Base-by-base conservation (phyloP, 1,284 basidiomycete genomes). In the Gomphus bonarii region DNA sequence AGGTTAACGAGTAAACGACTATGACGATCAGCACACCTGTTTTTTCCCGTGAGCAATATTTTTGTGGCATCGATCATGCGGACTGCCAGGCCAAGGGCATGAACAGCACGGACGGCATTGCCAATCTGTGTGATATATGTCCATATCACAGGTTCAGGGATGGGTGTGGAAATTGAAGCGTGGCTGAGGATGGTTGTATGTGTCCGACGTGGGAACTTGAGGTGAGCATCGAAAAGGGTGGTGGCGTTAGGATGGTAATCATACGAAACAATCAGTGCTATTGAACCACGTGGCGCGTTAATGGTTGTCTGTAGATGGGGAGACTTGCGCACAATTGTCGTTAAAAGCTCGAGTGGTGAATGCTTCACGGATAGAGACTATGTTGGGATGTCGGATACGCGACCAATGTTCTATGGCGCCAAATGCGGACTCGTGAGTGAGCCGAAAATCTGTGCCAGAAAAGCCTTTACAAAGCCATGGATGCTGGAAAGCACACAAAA, bases 321-420 rank as follows among this genome's bases (percentile, higher is more conserved):
- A 44, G 35, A 35, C 52, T 50, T 14, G 76, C 85, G 60, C 65
- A 95, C 93, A 97, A 64, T 85, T 87, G 68, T 98, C 97, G 59
- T 85, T 84, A 70, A 99, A 99, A 0, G 91, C 84, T 44, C 88
- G 81, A 0, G 95, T 97, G 0, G 97, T 98, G 72, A 99, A 99
- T 0, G 95, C 97, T 70, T 99, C 97, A 49, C 83, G 81, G 8
- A 98, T 76, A 18, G 82, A 74, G 28, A 97, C 83, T 61, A 99
- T 88, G 64, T 82, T 85, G 0, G 97, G 94, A 73, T 99, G 95
- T 18, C 78, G 79, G 59, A 98, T 77, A 54, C 81, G 78, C 1
- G 85, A 82, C 97, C 97, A 99, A 18, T 84, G 75, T 64, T 98
- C 95, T 31, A 98, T 87, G 3, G 83, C 72, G 7, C 74, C 74